Base-by-base conservation (phyloP, 2,329 filamentous ascomycete species). In the Curvularia sp. region DNA sequence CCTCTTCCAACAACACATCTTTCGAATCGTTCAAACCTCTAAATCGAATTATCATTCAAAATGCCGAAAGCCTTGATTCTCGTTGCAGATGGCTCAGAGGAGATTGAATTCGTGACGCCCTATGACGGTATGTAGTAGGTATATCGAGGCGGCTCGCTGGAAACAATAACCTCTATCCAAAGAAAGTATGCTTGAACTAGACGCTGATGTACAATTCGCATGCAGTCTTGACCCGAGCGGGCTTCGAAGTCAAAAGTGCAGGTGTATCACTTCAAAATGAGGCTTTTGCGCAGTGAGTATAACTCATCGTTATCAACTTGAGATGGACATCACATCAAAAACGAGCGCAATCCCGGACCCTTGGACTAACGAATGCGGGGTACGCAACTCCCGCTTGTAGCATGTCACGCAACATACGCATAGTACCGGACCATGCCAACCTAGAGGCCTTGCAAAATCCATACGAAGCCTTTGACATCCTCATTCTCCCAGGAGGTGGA, bases 41-140 rank as follows among this genome's bases (percentile, higher is more conserved):
- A 4, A 8, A 47, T n/a, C 18, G 12, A 18, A 41, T 31, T 10
- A 26, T 26, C 26, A 18, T 3, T 4, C 28, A 65, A 18, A 6
- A 76, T 74, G 73, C 73, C 72, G 4, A 74, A 71, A 63, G 76
- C 75, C 18, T 61, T 79, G 13, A 70, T 79, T 3, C 65, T 79
- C 8, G 63, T 79, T 13, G 75, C 77, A 3, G 75, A 78, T 63
- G 77, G 77, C 39, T 71, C 70, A 0, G 77, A 79, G 61, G 77
- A 79, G 62, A 78, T 78, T 55, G 77, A 79, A 53, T 78, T 78
- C 49, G 75, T 79, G 7, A 78, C 75, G 4, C 70, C 75, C 1
- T 78, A 78, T 46, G 77, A 79, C 68, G 75, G 74, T 78, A 65
- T 24, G 66, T 43, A 24, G 20, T 5, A 22, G 26, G 7, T 26